Percentiles rank a stretch among this genome's conserved stretches.
phyloP scores from a whole-genome alignment of 805 yeast species.

The Kluyveromyces siamensis region DNA sequence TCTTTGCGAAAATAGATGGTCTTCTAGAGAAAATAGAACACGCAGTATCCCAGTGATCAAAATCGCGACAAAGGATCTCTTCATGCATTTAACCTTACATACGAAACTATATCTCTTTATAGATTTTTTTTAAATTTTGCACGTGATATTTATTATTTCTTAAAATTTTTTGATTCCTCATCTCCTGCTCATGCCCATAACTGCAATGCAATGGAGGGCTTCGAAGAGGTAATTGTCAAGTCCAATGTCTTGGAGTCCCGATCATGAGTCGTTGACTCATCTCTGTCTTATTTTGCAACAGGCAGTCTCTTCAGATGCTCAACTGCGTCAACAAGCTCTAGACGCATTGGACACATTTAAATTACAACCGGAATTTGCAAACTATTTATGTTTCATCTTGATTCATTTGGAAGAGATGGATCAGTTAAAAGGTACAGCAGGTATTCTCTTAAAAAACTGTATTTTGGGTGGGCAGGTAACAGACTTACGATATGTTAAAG shows the following conservation, averaged over 20 bases:
- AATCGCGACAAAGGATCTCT: slow-evolving; percentile 1
- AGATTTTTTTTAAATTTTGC: background rate
- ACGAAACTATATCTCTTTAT: background rate
- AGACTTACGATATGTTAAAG: slow-evolving; percentile 36
- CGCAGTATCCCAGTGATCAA: background rate
- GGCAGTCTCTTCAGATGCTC: slow-evolving; percentile 53
- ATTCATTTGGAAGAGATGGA: slow-evolving; percentile 28
- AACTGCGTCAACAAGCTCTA: slow-evolving; percentile 57
- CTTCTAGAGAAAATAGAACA: slow-evolving; percentile 19
- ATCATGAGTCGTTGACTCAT: slow-evolving; percentile 51
- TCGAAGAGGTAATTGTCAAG: background rate
- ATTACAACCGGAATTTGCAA: slow-evolving; percentile 66
- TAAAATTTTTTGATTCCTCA: background rate
- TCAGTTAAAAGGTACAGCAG: slow-evolving; percentile 70
- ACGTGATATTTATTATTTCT: background rate
- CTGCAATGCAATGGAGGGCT: background rate
- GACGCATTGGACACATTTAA: slow-evolving; percentile 64
- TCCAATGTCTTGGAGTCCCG: slow-evolving; percentile 58
- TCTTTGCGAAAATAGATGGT: slow-evolving; percentile 39
- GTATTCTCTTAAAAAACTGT: slow-evolving; percentile 72
- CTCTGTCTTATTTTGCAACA: slow-evolving; percentile 58
- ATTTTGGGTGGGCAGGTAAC: slow-evolving; percentile 36
- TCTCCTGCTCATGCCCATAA: background rate
- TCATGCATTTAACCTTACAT: background rate
- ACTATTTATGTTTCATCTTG: slow-evolving; percentile 66